Percentiles rank a stretch among this genome's conserved stretches.
Evolutionary conservation across 2,329 filamentous ascomycete species (phyloP).

Genomic region (Shiraia sp.): DNA sequence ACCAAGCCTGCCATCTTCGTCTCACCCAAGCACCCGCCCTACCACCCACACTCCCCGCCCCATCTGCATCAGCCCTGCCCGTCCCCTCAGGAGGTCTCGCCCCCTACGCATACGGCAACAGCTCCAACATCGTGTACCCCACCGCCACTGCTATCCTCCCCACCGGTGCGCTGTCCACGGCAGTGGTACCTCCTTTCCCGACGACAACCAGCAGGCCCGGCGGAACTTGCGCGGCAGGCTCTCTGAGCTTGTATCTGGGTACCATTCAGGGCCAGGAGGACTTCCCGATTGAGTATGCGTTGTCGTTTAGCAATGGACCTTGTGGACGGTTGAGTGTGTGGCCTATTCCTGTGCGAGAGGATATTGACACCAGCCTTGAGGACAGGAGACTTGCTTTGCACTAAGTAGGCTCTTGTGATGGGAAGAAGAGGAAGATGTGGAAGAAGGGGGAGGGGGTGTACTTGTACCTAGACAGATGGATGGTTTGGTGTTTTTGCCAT

Average conservation of each 20-base stretch:
- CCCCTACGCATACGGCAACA: slow-evolving; percentile 1
- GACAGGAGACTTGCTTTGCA: slow-evolving; percentile 5
- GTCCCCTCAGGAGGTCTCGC: slow-evolving; percentile 2
- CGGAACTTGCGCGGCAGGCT: slow-evolving; percentile 13
- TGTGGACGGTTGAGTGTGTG: slow-evolving; percentile 24
- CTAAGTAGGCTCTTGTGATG: not conserved
- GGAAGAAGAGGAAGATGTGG: not conserved
- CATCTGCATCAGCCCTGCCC: slow-evolving; percentile 7
- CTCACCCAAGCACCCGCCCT: slow-evolving; percentile 18
- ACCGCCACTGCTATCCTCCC: slow-evolving; percentile 6
- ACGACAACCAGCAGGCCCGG: slow-evolving; percentile 4
- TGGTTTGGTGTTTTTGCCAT: not conserved
- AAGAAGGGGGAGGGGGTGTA: not conserved
- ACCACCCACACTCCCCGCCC: slow-evolving; percentile 1
- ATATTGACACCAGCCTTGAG: not conserved
- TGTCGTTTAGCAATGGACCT: slow-evolving; percentile 26
- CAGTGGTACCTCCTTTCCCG: not conserved
- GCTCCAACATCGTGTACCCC: slow-evolving; percentile 5
- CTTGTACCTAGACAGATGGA: not conserved
- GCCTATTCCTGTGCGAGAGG: slow-evolving; percentile 8
- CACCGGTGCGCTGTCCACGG: slow-evolving; percentile 5
- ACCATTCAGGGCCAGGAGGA: slow-evolving; percentile 18
- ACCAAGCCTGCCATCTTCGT: slow-evolving; percentile 25
- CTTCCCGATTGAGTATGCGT: slow-evolving; percentile 18
- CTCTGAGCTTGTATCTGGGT: slow-evolving; percentile 20